Conservation (phyloP, 1,284 basidiomycete species). For the Boletus sp. region DNA sequence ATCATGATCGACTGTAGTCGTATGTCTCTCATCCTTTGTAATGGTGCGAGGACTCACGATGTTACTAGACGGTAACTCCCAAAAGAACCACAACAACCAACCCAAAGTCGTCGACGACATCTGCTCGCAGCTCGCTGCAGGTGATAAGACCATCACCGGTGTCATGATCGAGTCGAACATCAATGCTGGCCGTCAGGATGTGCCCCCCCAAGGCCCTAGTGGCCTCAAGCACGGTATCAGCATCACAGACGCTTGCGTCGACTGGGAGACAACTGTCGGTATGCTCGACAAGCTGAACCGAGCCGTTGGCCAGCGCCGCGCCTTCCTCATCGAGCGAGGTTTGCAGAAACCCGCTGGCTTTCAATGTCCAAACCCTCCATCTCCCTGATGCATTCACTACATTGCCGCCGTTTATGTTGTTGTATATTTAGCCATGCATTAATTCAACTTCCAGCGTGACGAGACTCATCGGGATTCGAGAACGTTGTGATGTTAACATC, state of each 20-base stretch:
- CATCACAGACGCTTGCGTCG: slow-evolving; percentile 92
- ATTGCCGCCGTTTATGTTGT: neutral
- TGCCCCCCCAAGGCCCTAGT: slow-evolving; percentile 58
- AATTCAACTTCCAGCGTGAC: neutral
- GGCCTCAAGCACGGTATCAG: slow-evolving; percentile 81
- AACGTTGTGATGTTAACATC: slow-evolving; percentile 7
- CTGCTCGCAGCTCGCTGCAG: slow-evolving; percentile 73
- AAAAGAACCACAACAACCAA: slow-evolving; percentile 90
- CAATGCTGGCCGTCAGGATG: slow-evolving; percentile 82
- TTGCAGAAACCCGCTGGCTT: slow-evolving; percentile 32
- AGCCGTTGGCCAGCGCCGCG: slow-evolving; percentile 39
- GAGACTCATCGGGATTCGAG: no score
- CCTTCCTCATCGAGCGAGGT: slow-evolving; percentile 33
- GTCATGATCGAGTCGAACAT: slow-evolving; percentile 98
- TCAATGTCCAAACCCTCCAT: slow-evolving; percentile 17
- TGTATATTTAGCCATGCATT: slow-evolving; percentile 14
- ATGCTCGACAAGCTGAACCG: slow-evolving; percentile 76
- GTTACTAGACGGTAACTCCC: slow-evolving; percentile 78
- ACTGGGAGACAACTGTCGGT: slow-evolving; percentile 79
- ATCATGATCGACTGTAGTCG: slow-evolving; percentile 85
- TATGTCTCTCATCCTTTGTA: slow-evolving; percentile 36
- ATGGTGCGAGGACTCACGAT: neutral
- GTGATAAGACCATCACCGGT: slow-evolving; percentile 81
- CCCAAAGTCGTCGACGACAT: slow-evolving; percentile 76
- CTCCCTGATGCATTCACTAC: slow-evolving; percentile 16